phyloP scores from a whole-genome alignment of 169 alveolate species.

The Plasmodium cynomolgi region DNA sequence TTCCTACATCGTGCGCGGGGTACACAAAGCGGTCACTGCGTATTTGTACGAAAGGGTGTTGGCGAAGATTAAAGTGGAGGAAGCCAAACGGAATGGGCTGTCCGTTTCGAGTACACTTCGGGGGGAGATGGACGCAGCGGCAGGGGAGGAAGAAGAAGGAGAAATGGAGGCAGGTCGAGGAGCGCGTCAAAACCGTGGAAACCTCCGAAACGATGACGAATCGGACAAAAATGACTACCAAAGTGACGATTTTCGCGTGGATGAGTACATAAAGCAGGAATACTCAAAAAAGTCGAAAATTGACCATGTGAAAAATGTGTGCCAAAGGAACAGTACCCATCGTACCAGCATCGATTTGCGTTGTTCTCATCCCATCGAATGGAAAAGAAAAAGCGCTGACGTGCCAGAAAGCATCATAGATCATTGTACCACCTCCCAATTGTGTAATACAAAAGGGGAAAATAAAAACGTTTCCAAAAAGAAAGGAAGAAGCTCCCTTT shows the following conservation, averaged over 20 bases:
- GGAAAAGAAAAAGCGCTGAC: neutral
- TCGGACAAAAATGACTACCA: neutral
- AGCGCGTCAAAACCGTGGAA: neutral
- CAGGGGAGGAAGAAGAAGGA: neutral
- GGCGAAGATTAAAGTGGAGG: slow-evolving; percentile 23
- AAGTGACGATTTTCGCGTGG: neutral
- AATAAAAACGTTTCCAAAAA: neutral
- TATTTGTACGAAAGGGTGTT: slow-evolving; percentile 52
- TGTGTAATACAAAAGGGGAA: neutral
- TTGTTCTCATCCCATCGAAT: neutral
- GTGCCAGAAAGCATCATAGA: neutral
- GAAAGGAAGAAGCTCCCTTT: neutral
- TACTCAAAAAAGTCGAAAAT: slow-evolving; percentile 20
- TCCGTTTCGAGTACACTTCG: neutral
- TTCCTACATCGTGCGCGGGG: slow-evolving; percentile 69
- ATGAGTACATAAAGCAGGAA: slow-evolving; percentile 26
- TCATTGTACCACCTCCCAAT: neutral
- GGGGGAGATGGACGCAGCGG: neutral
- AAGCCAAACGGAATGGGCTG: neutral
- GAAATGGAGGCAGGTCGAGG: neutral
- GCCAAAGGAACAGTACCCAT: neutral
- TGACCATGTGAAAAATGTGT: neutral
- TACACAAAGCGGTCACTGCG: slow-evolving; percentile 40
- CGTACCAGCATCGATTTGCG: neutral
- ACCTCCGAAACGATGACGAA: neutral